Conservation (phyloP, 148 eudicot species). For the Spergularia bocconei region DNA sequence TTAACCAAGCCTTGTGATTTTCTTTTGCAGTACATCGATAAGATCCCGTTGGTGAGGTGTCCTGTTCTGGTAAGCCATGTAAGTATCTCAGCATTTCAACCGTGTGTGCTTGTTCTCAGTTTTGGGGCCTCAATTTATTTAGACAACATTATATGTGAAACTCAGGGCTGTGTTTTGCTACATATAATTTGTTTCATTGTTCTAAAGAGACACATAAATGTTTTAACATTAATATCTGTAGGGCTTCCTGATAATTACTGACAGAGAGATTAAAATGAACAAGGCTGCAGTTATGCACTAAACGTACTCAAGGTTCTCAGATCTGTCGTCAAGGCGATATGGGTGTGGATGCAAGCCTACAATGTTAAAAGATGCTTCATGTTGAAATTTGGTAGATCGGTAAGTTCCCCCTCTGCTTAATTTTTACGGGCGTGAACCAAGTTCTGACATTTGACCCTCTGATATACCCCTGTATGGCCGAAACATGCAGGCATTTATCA, state of each 20-base stretch:
- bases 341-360: slow-evolving; percentile 65
- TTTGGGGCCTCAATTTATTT: too few relatives aligned
- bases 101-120: background rate
- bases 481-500: too few relatives aligned
- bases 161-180: too few relatives aligned
- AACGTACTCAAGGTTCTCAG: slow-evolving; percentile 53
- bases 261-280: slow-evolving; percentile 53
- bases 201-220: background rate
- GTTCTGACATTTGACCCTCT: too few relatives aligned
- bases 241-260: background rate
- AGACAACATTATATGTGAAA: too few relatives aligned
- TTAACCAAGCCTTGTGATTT: slow-evolving; percentile 21
- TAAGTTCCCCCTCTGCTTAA: too few relatives aligned
- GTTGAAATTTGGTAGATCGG: too few relatives aligned
- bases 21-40: slow-evolving; percentile 77
- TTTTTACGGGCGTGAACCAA: too few relatives aligned
- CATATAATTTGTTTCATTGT: background rate
- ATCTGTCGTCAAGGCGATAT: slow-evolving; percentile 56
- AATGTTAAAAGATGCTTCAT: background rate
- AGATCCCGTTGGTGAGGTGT: slow-evolving; percentile 74
- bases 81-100: slow-evolving; percentile 28
- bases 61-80: slow-evolving; percentile 87
- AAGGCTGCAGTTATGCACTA: slow-evolving; percentile 71
- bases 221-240: slow-evolving; percentile 7
- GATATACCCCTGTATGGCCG: too few relatives aligned